Base-by-base conservation (phyloP, 805 yeast genomes). In the Ogataea populi-albae region DNA sequence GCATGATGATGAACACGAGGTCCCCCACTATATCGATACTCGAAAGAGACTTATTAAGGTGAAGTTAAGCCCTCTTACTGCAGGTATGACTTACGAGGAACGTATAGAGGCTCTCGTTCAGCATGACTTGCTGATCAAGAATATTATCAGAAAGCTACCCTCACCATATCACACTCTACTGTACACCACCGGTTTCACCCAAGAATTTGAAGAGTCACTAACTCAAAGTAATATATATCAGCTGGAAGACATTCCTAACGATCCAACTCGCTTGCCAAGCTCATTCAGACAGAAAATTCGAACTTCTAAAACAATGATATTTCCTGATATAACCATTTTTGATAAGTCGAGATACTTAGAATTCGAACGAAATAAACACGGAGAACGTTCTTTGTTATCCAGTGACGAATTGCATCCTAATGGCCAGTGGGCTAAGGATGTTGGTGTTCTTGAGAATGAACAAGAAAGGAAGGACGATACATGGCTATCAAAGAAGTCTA, bases 121-220 rank as follows among this genome's bases (percentile, higher is more conserved):
- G 24, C 47, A 61, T 33, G 72, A 69, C 41, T 38, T 41, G 2
- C 42, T 64, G 11, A 41, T 86, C 8, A 65, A 82, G 34, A 66
- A 68, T 14, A 67, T 84, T 4, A 43, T 84, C n/a, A 71, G 84
- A 23, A 77, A 75, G 36, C 57, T 84, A 9, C 96, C 96, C 1
- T 69, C 89, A 0, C 95, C 96, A 0, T 73, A 75, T 41, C 72
- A 71, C 37, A 66, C 87, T 2, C 61, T 88, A 2, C 56, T 86
- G 2, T 65, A 78, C 39, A 76, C 88, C 0, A 67, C 81, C 8
- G 47, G 53, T 3, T 55, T 64, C 3, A 24, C 47, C 2, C 38
- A 38, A 3, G 43, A 47, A 3, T 49, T 52, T n/a, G 55, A 55
- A 6, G 30, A 42, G 19, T 25, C 39, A 43, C 35, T 16, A 11